Evolutionary conservation across 2,329 filamentous ascomycete species (phyloP).

Genomic region (Erysiphe pulchra): DNA sequence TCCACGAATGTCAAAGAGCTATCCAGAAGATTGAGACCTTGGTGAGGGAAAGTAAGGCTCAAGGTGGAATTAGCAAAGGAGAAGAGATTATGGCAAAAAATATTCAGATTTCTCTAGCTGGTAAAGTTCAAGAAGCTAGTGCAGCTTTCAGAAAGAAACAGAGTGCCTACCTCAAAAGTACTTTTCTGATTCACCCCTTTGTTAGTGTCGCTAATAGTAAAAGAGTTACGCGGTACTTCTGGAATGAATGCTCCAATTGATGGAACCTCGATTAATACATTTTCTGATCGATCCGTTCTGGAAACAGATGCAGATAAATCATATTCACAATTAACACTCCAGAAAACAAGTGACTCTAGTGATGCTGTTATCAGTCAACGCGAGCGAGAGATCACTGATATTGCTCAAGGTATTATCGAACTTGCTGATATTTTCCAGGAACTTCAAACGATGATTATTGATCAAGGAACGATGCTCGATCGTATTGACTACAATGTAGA

Average conservation of each 20-base stretch:
- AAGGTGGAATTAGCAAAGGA: conserved; percentile 46
- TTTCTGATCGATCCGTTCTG: conserved; percentile 64
- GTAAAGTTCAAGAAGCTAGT: conserved; percentile 75
- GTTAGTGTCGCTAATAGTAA: conserved; percentile 3
- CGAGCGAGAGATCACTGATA: conserved; percentile 91
- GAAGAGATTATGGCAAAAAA: conserved; percentile 95
- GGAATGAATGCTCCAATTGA: conserved; percentile 30
- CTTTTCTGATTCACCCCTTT: conserved; percentile 5
- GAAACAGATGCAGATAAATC: conserved; percentile 86
- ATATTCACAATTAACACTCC: conserved; percentile 71
- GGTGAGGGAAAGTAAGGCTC: conserved; percentile 53
- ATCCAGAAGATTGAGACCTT: conserved; percentile 75
- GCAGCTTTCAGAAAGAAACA: conserved; percentile 91
- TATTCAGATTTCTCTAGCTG: conserved; percentile 73
- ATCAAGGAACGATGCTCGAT: conserved; percentile 74
- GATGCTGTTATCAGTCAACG: conserved; percentile 72
- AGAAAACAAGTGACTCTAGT: conserved; percentile 44
- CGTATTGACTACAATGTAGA: conserved; percentile 97
- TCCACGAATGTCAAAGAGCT: conserved; percentile 70
- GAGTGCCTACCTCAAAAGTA: conserved; percentile 85
- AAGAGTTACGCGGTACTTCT: conserved; percentile 51
- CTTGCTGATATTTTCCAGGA: conserved; percentile 92
- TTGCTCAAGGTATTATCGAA: conserved; percentile 94
- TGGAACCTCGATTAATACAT: conserved; percentile 24
- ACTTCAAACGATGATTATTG: conserved; percentile 82